phyloP scores from a whole-genome alignment of 2,329 filamentous ascomycete species.

The Neophaeococcomyces mojaviensis region DNA sequence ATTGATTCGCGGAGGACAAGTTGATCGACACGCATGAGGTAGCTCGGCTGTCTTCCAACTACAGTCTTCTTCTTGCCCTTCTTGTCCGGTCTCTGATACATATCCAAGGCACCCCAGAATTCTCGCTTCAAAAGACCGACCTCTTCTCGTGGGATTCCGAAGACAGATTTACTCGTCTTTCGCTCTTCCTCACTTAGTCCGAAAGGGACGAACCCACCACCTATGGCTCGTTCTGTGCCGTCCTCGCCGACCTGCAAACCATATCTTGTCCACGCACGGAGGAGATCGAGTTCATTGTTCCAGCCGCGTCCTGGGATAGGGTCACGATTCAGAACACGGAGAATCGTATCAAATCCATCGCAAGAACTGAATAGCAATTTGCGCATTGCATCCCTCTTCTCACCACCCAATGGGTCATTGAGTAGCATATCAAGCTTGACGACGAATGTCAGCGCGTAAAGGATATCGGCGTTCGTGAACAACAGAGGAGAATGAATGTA shows the following conservation, averaged over 20 bases:
- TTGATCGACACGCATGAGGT: conserved; percentile 24
- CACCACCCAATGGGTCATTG: conserved; percentile 53
- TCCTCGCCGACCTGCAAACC: conserved; percentile 36
- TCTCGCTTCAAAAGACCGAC: conserved; percentile 50
- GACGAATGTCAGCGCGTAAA: conserved; percentile 57
- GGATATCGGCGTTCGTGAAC: conserved; percentile 55
- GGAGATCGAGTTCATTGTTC: conserved; percentile 42
- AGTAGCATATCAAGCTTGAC: conserved; percentile 66
- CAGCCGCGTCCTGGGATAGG: conserved; percentile 34
- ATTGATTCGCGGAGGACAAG: conserved; percentile 24
- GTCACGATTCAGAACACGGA: conserved; percentile 49
- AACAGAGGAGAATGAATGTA: conserved; percentile 47
- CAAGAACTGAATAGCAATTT: conserved; percentile 53
- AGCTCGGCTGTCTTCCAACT: conserved; percentile 7
- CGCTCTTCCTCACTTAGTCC: conserved; percentile 5
- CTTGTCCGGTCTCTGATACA: neutral
- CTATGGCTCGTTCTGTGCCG: conserved; percentile 10
- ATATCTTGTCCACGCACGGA: conserved; percentile 54
- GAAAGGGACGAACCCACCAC: conserved; percentile 1
- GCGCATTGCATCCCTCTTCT: conserved; percentile 41
- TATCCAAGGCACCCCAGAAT: conserved; percentile 44
- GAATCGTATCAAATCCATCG: conserved; percentile 47
- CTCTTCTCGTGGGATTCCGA: conserved; percentile 46
- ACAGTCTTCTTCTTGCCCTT: conserved; percentile 1
- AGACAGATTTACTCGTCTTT: conserved; percentile 27